These are phyloP conservation scores for Fusarium stilboides DNA, from an alignment of 2,329 filamentous ascomycete species.

Conservation along the genomic window DNA sequence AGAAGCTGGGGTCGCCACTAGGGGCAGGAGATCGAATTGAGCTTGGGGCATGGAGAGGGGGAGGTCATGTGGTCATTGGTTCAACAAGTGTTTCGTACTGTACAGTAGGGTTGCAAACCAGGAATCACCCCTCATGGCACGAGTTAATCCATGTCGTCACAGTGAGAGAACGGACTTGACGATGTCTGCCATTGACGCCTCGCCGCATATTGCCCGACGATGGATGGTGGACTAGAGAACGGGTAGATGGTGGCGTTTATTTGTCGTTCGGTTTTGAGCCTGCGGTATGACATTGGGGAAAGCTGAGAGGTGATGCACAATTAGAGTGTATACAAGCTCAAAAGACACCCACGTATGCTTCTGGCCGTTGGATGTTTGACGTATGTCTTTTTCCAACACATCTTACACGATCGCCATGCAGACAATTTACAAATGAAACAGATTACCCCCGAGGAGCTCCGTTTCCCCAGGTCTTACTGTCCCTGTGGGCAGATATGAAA, in stretches of 20 bases:
- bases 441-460: not conserved
- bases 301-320: not conserved
- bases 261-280: not conserved
- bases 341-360: not conserved
- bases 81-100: not conserved
- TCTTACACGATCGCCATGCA: not conserved
- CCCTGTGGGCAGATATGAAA: slow-evolving; percentile 3
- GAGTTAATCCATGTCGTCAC: slow-evolving; percentile 22
- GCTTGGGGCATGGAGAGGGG: slow-evolving; percentile 6
- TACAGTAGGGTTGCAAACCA: not conserved
- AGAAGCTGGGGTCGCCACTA: slow-evolving; percentile 3
- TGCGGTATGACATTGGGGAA: not conserved
- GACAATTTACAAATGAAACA: not conserved
- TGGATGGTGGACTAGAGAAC: slow-evolving; percentile 1
- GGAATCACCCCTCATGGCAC: no score
- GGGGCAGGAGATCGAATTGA: slow-evolving; percentile 11
- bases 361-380: not conserved
- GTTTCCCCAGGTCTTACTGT: slow-evolving; percentile 3
- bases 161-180: not conserved
- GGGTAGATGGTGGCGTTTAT: slow-evolving; percentile 8
- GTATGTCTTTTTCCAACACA: not conserved
- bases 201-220: slow-evolving; percentile 15
- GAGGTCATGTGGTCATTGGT: slow-evolving; percentile 23
- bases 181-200: slow-evolving; percentile 20
- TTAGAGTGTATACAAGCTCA: not conserved